These are phyloP conservation scores for Ascochyta clinopodiicola DNA, from an alignment of 2,329 filamentous ascomycete genomes.

Conservation along the genomic window DNA sequence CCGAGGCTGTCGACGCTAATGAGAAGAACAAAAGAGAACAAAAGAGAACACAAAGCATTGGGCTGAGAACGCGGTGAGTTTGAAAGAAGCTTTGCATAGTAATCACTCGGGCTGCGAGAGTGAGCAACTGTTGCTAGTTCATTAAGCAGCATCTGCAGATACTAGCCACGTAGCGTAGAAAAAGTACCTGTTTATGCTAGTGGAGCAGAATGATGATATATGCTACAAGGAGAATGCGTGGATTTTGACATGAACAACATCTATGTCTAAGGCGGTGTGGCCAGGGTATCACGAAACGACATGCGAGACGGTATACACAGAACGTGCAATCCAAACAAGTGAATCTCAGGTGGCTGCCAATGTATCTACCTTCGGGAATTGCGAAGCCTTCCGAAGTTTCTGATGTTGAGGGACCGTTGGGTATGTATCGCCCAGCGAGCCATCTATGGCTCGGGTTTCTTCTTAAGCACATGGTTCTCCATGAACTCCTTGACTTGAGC, in stretches of 20 bases:
- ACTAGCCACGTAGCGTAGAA: too few relatives aligned
- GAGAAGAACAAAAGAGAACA: too few relatives aligned
- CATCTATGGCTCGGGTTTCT: not conserved
- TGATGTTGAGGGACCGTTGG: not conserved
- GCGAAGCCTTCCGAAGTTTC: not conserved
- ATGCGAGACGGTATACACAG: not conserved
- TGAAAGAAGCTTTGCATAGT: too few relatives aligned
- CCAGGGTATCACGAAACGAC: not conserved
- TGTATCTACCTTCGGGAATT: not conserved
- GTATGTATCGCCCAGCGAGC: not conserved
- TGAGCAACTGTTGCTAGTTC: too few relatives aligned
- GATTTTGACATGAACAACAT: not conserved
- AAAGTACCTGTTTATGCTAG: not conserved
- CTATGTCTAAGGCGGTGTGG: not conserved
- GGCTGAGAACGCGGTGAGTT: too few relatives aligned
- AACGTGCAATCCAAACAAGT: not conserved
- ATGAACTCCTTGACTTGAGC: slow-evolving; percentile 46
- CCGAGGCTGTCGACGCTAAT: too few relatives aligned
- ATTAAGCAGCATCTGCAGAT: too few relatives aligned
- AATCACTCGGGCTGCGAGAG: too few relatives aligned
- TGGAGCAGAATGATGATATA: not conserved
- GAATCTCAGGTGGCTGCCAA: not conserved
- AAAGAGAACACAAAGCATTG: too few relatives aligned
- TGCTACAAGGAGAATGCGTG: not conserved
- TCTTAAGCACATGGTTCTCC: slow-evolving; percentile 18